phyloP scores from a whole-genome alignment of 495 filamentous ascomycete genomes.

The Chaetomium fimeti region DNA sequence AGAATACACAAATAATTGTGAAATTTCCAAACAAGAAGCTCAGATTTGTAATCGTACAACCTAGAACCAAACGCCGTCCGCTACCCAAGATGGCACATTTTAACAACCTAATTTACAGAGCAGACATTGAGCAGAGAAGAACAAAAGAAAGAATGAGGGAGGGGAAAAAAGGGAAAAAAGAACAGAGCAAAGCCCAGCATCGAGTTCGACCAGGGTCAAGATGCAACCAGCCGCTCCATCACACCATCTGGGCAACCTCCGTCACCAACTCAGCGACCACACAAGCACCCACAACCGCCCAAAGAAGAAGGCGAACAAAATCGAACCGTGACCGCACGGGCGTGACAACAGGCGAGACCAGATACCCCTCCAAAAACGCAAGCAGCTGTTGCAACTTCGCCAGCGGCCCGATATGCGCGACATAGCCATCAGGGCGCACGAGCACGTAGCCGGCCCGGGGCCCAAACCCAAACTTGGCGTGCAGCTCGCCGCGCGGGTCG shows the following conservation, averaged over 20 bases:
- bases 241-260: background rate
- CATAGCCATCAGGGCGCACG: constrained; percentile 44
- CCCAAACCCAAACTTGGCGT: constrained; percentile 39
- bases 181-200: background rate
- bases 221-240: background rate
- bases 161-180: background rate
- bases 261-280: background rate
- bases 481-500: constrained; percentile 36
- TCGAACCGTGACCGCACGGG: background rate
- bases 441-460: constrained; percentile 36
- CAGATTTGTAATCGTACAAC: too few relatives aligned
- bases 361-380: constrained; percentile 25
- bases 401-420: constrained; percentile 41
- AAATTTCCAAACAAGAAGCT: too few relatives aligned
- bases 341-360: background rate
- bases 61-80: too few relatives aligned
- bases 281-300: background rate
- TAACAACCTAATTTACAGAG: too few relatives aligned
- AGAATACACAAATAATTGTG: too few relatives aligned
- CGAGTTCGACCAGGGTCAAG: background rate
- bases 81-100: too few relatives aligned
- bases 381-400: constrained; percentile 32
- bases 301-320: background rate
- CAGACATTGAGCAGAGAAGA: too few relatives aligned
- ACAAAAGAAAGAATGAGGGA: background rate